phyloP scores from a whole-genome alignment of 257 asterid genomes.

The Primulina tabacum region DNA sequence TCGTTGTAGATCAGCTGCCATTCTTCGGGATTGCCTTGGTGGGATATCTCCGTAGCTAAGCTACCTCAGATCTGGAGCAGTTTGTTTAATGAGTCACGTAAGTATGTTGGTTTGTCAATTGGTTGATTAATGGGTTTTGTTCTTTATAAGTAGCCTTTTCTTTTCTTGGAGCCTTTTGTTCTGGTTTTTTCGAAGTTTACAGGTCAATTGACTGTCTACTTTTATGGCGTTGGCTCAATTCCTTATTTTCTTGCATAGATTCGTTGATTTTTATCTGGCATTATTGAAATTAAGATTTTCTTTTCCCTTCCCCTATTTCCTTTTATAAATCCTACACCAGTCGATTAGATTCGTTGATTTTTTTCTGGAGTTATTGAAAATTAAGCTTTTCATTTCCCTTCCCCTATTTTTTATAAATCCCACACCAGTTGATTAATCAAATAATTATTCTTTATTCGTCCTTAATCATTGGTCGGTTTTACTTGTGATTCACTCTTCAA shows the following conservation, averaged over 20 bases:
- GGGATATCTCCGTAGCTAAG: slow-evolving; percentile 10
- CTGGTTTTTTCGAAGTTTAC: neutral
- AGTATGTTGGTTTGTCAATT: neutral
- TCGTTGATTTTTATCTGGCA: neutral
- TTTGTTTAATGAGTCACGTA: slow-evolving; percentile 37
- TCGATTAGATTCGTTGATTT: neutral
- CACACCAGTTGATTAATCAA: too few relatives aligned
- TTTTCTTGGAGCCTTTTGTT: neutral
- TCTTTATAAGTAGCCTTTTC: neutral
- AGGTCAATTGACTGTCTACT: neutral
- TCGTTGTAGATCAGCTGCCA: slow-evolving; percentile 19
- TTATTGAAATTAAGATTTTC: too few relatives aligned
- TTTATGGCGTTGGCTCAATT: neutral
- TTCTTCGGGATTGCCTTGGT: slow-evolving; percentile 24
- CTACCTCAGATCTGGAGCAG: slow-evolving; percentile 21
- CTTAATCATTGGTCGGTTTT: too few relatives aligned
- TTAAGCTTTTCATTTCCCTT: too few relatives aligned
- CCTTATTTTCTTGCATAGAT: too few relatives aligned
- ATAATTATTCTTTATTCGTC: too few relatives aligned
- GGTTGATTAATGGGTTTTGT: neutral
- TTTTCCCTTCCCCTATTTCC: neutral
- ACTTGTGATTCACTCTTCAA: too few relatives aligned
- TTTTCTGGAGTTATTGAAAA: too few relatives aligned
- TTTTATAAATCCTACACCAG: too few relatives aligned
- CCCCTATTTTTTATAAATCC: too few relatives aligned